Evolutionary conservation across 768 basidiomycete species (phyloP).

Genomic region (Phaffia tasmanica): DNA sequence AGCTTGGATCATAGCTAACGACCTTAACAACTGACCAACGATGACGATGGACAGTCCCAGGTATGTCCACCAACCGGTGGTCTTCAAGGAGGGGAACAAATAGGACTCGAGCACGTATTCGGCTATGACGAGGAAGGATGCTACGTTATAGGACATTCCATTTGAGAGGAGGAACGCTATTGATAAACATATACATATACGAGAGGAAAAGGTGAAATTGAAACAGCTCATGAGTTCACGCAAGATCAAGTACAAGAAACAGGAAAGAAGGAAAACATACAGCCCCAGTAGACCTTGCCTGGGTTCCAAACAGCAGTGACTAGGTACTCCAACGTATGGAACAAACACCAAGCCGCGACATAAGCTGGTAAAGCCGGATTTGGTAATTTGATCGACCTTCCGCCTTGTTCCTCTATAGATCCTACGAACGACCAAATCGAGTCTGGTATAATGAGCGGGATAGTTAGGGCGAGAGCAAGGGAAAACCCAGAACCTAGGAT

Average conservation of each 20-base stretch:
- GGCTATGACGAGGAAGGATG: slow-evolving; percentile 60
- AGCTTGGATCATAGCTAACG: slow-evolving; percentile 92
- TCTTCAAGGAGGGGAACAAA: slow-evolving; percentile 39
- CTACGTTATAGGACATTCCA: slow-evolving; percentile 69
- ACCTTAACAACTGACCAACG: slow-evolving; percentile 65
- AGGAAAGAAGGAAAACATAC: slow-evolving; percentile 46
- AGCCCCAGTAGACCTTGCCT: slow-evolving; percentile 82
- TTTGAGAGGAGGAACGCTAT: slow-evolving; percentile 90
- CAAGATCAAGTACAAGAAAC: background rate
- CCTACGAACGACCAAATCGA: background rate
- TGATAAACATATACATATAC: no score
- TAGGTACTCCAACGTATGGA: slow-evolving; percentile 90
- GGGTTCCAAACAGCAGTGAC: slow-evolving; percentile 94
- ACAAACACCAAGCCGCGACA: slow-evolving; percentile 65
- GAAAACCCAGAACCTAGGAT: slow-evolving; percentile 8
- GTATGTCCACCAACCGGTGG: slow-evolving; percentile 2
- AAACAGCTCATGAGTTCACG: background rate
- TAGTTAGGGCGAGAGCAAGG: slow-evolving; percentile 10
- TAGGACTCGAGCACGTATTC: slow-evolving; percentile 69
- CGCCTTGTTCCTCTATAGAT: background rate
- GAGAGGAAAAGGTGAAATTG: background rate
- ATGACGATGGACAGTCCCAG: slow-evolving; percentile 53
- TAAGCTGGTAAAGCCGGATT: slow-evolving; percentile 41
- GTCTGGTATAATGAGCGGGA: background rate
- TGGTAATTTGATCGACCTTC: background rate